A percentile compares a stretch with the other conserved stretches of the same genome.
Conservation (phyloP, 306 rosid genomes). For the Trifolium fragiferum region DNA sequence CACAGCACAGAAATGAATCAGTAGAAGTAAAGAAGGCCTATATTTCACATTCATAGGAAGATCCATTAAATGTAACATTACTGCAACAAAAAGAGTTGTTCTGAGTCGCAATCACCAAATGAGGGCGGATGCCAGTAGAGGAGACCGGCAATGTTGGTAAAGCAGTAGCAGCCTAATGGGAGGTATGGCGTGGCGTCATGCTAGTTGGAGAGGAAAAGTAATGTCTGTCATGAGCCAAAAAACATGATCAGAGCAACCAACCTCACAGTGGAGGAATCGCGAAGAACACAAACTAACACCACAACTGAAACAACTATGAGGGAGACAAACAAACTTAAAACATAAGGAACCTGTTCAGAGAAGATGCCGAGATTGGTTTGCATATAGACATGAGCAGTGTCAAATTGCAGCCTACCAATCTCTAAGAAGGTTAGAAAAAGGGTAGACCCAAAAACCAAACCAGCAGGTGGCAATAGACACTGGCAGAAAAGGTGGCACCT, state of each 20-base stretch:
- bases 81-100: neutral
- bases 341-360: neutral
- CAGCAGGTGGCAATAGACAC: neutral
- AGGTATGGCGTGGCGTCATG: neutral
- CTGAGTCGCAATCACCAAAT: neutral
- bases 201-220: neutral
- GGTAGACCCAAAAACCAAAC: neutral
- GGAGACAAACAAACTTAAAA: neutral
- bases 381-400: neutral
- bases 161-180: neutral
- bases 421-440: neutral
- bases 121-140: neutral
- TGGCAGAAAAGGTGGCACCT: too few species aligned
- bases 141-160: neutral
- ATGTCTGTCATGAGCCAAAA: neutral
- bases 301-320: neutral
- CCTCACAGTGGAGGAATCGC: neutral
- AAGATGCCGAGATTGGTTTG: neutral
- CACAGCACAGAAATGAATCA: neutral
- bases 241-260: neutral
- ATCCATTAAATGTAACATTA: neutral
- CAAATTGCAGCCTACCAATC: neutral
- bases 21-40: neutral
- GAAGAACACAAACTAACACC: neutral
- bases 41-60: neutral